Evolutionary conservation across 2,329 filamentous ascomycete species (phyloP), one percentile per base, ranked within the genome.

Genomic region (Claviceps sp.): DNA sequence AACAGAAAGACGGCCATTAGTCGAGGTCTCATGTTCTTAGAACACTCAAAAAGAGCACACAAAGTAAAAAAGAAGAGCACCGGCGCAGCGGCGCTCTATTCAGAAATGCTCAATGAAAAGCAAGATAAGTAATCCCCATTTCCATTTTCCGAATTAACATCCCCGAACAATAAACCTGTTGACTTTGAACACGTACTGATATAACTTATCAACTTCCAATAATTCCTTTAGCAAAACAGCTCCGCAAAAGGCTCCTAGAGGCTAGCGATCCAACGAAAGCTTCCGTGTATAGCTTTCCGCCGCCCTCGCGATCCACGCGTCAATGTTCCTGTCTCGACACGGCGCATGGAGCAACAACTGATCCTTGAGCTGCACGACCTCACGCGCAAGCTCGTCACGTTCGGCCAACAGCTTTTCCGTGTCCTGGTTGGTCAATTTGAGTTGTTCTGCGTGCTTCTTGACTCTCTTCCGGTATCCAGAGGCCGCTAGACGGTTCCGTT

Each of bases 401-500:
- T 53, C 38, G 2, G 48, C 16, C 26, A 37, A 34, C 16, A 50
- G 48, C 42, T 30, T 30, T 30, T 30, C 26, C 7, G 26, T 30
- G 26, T 41, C 37, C 22, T 20, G 13, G 38, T 50, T 53, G 5
- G 11, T 18, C 24, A 24, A 18, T 16, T 47, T 48, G 4, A 53
- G 52, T 30, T 47, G 38, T 16, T 48, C 43, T 16, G 30, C 38
- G 0, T 36, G 47, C 38, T 53, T 44, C 42, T 53, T 53, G 37
- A 18, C 26, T 1, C 44, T 24, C 22, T 48, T 53, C 8, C 52
- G 52, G 24, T 48, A 53, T 14, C 48, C 48, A 24, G 37, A 48
- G 4, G 52, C 52, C 6, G 52, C 48, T 5, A 43, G n/a, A n/a
- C 52, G 52, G 30, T 48, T 53, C 18, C 52, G 48, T 26, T 53